These are phyloP conservation scores for Globisporangium mamillatum DNA, from an alignment of 352 stramenopile species.

Conservation along the genomic window DNA sequence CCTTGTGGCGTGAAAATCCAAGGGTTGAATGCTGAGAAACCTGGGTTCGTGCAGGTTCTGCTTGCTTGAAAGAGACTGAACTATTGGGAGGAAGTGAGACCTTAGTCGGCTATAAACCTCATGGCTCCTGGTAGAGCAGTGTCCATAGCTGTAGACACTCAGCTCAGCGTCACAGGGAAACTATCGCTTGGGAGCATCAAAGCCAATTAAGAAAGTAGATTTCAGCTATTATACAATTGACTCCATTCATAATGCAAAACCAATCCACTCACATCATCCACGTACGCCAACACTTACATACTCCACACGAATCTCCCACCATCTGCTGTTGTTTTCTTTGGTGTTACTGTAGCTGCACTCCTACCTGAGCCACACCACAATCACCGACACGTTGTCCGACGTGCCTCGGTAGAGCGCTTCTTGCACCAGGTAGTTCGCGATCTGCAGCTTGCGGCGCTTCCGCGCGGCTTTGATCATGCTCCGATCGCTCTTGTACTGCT, in stretches of 20 bases:
- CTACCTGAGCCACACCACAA: conserved; percentile 88
- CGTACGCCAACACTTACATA: neutral
- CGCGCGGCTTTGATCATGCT: conserved; percentile 89
- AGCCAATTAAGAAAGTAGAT: too few species aligned
- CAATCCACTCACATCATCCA: neutral
- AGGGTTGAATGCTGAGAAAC: too few species aligned
- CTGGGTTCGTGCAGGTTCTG: too few species aligned
- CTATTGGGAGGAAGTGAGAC: too few species aligned
- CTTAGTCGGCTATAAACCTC: too few species aligned
- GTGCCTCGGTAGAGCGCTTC: conserved; percentile 89
- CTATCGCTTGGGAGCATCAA: neutral
- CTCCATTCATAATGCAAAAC: neutral
- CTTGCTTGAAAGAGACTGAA: too few species aligned
- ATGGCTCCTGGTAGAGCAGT: too few species aligned
- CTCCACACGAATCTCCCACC: neutral
- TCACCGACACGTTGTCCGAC: conserved; percentile 90
- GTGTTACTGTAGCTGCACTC: neutral
- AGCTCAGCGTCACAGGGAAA: too few species aligned
- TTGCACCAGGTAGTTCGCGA: conserved; percentile 90
- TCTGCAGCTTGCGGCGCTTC: conserved; percentile 85
- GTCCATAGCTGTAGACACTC: too few species aligned
- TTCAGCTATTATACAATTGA: neutral
- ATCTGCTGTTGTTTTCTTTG: neutral
- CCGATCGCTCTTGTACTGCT: conserved; percentile 88
- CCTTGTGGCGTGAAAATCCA: too few species aligned